phyloP scores from a whole-genome alignment of 148 eudicot species.

The Fagopyrum tataricum region DNA sequence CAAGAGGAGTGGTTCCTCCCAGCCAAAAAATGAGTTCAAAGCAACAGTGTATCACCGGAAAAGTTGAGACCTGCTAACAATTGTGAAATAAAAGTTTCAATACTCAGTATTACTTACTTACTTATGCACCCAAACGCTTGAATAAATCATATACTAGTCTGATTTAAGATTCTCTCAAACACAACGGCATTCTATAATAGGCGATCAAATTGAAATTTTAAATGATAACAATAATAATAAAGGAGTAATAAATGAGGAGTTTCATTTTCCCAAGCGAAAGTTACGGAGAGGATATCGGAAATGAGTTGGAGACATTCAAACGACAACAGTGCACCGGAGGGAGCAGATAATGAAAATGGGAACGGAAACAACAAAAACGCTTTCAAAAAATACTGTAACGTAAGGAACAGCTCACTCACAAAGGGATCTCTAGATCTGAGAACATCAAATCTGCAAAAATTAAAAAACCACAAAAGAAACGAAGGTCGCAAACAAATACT shows the following conservation, averaged over 20 bases:
- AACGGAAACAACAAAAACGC: neutral
- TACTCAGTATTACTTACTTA: neutral
- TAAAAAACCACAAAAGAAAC: neutral
- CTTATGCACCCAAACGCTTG: neutral
- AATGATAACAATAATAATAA: neutral
- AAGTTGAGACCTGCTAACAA: neutral
- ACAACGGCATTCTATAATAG: constrained; percentile 17
- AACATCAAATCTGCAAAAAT: constrained; percentile 29
- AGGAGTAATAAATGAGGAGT: neutral
- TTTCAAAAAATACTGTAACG: neutral
- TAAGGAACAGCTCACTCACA: constrained; percentile 2
- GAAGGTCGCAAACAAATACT: neutral
- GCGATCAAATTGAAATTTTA: constrained; percentile 2
- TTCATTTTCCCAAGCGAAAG: constrained; percentile 14
- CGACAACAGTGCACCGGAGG: neutral
- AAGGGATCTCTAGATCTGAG: constrained; percentile 31
- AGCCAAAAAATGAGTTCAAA: neutral
- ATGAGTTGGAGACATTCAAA: constrained; percentile 12
- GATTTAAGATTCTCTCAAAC: constrained; percentile 13
- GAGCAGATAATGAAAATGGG: neutral
- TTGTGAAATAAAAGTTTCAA: neutral
- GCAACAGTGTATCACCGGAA: neutral
- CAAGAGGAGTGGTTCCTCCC: neutral
- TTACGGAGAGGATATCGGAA: neutral
- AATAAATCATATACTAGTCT: constrained; percentile 15